These are phyloP conservation scores for Glycine tomentella DNA, from an alignment of 306 rosid genomes.

Conservation along the genomic window DNA sequence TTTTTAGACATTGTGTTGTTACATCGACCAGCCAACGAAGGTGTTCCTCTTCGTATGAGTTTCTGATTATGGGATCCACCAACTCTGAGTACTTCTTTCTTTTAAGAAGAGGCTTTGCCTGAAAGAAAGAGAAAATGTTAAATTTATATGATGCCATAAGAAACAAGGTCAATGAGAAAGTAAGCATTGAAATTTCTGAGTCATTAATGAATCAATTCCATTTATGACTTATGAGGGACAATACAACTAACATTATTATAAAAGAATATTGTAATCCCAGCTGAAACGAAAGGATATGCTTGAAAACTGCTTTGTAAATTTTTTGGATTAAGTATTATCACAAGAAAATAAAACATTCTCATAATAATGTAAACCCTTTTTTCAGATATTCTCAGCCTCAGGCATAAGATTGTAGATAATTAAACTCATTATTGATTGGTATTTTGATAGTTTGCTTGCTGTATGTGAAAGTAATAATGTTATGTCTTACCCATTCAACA, in stretches of 20 bases:
- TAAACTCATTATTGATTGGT: constrained; percentile 3
- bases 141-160: neutral
- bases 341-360: neutral
- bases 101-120: constrained; percentile 59
- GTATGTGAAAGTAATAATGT: constrained; percentile 1
- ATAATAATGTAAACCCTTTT: neutral
- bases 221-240: neutral
- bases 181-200: neutral
- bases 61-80: constrained; percentile 52
- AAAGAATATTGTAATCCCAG: neutral
- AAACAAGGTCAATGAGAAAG: constrained; percentile 11
- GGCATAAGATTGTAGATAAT: neutral
- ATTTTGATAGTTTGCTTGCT: neutral
- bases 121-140: constrained; percentile 17
- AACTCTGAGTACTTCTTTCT: constrained; percentile 47
- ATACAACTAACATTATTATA: neutral
- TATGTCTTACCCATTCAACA: constrained; percentile 53
- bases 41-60: constrained; percentile 50
- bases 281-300: neutral
- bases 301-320: constrained; percentile 4
- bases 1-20: constrained; percentile 52
- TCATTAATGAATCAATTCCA: neutral
- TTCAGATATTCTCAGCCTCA: neutral
- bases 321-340: neutral
- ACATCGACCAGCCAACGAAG: constrained; percentile 52